A percentile compares a stretch with the other conserved stretches of the same genome.
phyloP scores from a whole-genome alignment of 2,329 filamentous ascomycete species.

The Ophiocordyceps robertsii region DNA sequence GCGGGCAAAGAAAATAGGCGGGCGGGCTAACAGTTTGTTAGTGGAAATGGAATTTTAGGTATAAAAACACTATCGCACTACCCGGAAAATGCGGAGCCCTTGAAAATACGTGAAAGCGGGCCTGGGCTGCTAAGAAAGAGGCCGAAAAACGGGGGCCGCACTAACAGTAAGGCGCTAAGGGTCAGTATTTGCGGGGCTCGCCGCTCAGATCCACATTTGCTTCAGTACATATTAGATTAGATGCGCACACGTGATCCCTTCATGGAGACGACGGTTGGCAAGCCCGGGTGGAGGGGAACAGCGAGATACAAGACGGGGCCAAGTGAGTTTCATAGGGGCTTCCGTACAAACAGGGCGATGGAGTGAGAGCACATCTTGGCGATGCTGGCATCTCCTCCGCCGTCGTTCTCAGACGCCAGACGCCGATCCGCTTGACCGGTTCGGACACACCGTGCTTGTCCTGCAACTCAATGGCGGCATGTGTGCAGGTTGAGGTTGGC shows the following conservation, averaged over 20 bases:
- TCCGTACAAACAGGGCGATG: constrained; percentile 51
- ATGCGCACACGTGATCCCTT: constrained; percentile 34
- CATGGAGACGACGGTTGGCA: constrained; percentile 5
- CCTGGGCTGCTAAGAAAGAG: too few relatives aligned
- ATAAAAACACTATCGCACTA: too few relatives aligned
- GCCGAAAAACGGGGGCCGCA: too few relatives aligned
- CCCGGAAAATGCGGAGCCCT: too few relatives aligned
- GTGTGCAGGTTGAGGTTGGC: constrained; percentile 81
- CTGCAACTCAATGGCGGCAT: constrained; percentile 74
- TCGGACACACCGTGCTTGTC: constrained; percentile 56
- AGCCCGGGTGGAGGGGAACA: not conserved
- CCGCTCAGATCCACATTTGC: too few relatives aligned
- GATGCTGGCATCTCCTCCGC: constrained; percentile 77
- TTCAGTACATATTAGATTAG: too few relatives aligned
- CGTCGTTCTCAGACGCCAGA: constrained; percentile 61
- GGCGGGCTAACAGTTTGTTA: too few relatives aligned
- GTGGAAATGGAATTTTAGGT: too few relatives aligned
- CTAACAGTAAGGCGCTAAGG: too few relatives aligned
- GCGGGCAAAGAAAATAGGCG: too few relatives aligned
- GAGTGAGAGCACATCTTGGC: constrained; percentile 66
- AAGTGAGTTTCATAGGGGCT: not conserved
- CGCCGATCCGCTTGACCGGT: constrained; percentile 54
- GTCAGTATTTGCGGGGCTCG: too few relatives aligned
- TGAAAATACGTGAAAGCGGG: too few relatives aligned
- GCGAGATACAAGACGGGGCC: not conserved